phyloP scores from a whole-genome alignment of 352 stramenopile genomes.

The Pythium aristosporum region DNA sequence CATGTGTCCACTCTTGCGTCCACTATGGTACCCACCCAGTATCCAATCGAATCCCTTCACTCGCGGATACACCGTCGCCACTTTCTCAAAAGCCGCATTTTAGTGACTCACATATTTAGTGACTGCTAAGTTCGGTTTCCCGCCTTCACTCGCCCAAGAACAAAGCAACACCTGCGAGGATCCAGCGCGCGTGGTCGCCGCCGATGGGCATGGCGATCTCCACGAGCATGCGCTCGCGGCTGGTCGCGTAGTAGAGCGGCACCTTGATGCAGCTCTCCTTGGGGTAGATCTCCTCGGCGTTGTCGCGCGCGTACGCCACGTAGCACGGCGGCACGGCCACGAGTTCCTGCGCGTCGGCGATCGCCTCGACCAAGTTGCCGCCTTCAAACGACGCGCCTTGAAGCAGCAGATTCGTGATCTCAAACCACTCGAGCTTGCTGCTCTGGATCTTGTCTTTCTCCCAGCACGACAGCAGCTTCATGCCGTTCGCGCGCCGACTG shows the following conservation, averaged over 20 bases:
- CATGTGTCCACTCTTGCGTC: constrained; percentile 20
- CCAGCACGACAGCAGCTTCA: constrained; percentile 91
- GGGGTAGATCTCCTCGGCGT: constrained; percentile 73
- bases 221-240: constrained; percentile 73
- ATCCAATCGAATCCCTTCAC: constrained; percentile 11
- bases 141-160: constrained; percentile 67
- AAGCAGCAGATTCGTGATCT: constrained; percentile 76
- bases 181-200: constrained; percentile 70
- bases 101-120: constrained; percentile 7
- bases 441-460: constrained; percentile 61
- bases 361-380: constrained; percentile 72
- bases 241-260: constrained; percentile 80
- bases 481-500: constrained; percentile 81
- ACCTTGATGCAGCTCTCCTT: constrained; percentile 76
- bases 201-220: constrained; percentile 80
- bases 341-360: constrained; percentile 82
- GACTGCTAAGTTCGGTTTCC: constrained; percentile 17
- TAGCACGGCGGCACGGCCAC: constrained; percentile 76
- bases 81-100: constrained; percentile 3
- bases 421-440: constrained; percentile 69
- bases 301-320: constrained; percentile 76
- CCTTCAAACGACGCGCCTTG: constrained; percentile 88
- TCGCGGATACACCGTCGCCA: constrained; percentile 2
- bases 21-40: constrained; percentile 11
- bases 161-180: constrained; percentile 79